A percentile compares a stretch with the other conserved stretches of the same genome.
Conservation (phyloP, 2,329 filamentous ascomycete species). For the Dothidotthia symphoricarpi region DNA sequence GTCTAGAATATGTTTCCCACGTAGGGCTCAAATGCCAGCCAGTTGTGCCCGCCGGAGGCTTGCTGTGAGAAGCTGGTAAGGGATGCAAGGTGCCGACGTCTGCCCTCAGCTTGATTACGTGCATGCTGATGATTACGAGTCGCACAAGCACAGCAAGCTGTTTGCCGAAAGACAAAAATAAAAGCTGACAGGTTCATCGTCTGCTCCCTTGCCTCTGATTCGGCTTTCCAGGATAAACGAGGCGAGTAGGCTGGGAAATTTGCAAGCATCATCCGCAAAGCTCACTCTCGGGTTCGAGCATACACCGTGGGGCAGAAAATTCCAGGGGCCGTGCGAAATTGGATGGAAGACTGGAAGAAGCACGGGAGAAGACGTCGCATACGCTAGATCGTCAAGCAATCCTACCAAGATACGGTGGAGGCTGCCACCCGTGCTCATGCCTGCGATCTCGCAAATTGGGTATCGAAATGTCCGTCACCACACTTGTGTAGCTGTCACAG, state of each 20-base stretch:
- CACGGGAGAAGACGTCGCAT: constrained; percentile 38
- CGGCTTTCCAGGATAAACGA: constrained; percentile 15
- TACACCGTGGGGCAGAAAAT: constrained; percentile 23
- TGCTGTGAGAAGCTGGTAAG: constrained; percentile 13
- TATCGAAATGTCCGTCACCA: constrained; percentile 21
- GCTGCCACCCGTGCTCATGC: constrained; percentile 2
- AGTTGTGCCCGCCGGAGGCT: constrained; percentile 15
- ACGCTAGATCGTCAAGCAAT: constrained; percentile 29
- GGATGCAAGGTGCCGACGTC: too few species aligned
- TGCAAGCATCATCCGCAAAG: constrained; percentile 19
- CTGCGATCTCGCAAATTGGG: constrained; percentile 29
- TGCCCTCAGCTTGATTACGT: constrained; percentile 17
- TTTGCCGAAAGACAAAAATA: constrained; percentile 38
- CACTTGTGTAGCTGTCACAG: constrained; percentile 22
- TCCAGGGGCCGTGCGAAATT: constrained; percentile 28
- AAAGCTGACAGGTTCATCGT: constrained; percentile 24
- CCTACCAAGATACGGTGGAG: constrained; percentile 11
- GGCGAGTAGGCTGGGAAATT: too few species aligned
- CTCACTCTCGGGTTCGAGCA: constrained; percentile 29
- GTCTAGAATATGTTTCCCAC: constrained; percentile 3
- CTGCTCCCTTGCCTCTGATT: constrained; percentile 18
- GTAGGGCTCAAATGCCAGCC: constrained; percentile 15
- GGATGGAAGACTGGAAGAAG: constrained; percentile 41
- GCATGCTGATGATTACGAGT: constrained; percentile 30
- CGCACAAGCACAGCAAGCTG: constrained; percentile 23